Conservation (phyloP, 306 rosid genomes). For the Sphenostylis stenocarpa region DNA sequence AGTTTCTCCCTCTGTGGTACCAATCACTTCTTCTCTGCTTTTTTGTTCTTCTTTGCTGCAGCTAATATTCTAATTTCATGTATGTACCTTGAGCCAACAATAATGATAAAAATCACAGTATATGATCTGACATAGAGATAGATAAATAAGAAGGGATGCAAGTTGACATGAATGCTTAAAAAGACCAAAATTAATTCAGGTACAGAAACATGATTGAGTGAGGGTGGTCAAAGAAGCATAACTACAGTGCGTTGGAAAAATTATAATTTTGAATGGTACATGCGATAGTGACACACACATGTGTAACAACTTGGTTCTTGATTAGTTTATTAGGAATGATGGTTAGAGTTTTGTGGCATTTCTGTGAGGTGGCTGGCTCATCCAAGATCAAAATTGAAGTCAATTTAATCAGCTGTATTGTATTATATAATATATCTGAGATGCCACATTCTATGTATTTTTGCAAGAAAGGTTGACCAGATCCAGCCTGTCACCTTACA, state of each 20-base stretch:
- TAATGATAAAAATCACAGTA: not conserved
- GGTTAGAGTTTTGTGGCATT: not conserved
- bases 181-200: slow-evolving; percentile 27
- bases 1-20: slow-evolving; percentile 2
- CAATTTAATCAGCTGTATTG: slow-evolving; percentile 41
- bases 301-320: slow-evolving; percentile 34
- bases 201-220: slow-evolving; percentile 33
- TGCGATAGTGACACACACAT: slow-evolving; percentile 15
- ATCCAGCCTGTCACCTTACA: slow-evolving; percentile 32
- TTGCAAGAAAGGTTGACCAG: slow-evolving; percentile 36
- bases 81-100: slow-evolving; percentile 28
- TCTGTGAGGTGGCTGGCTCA: slow-evolving; percentile 28
- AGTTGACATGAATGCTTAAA: slow-evolving; percentile 36
- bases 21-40: not conserved
- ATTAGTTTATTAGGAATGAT: slow-evolving; percentile 2
- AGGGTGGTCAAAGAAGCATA: slow-evolving; percentile 42
- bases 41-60: not conserved
- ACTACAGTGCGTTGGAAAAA: slow-evolving; percentile 28
- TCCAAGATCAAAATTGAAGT: slow-evolving; percentile 28
- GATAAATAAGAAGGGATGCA: slow-evolving; percentile 1
- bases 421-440: not conserved
- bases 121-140: slow-evolving; percentile 8
- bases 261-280: not conserved
- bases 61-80: slow-evolving; percentile 22
- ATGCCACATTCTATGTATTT: slow-evolving; percentile 26